Evolutionary conservation across 345 rosid genomes (phyloP), one percentile per base, ranked within the genome.

Genomic region (Syzygium aromaticum): DNA sequence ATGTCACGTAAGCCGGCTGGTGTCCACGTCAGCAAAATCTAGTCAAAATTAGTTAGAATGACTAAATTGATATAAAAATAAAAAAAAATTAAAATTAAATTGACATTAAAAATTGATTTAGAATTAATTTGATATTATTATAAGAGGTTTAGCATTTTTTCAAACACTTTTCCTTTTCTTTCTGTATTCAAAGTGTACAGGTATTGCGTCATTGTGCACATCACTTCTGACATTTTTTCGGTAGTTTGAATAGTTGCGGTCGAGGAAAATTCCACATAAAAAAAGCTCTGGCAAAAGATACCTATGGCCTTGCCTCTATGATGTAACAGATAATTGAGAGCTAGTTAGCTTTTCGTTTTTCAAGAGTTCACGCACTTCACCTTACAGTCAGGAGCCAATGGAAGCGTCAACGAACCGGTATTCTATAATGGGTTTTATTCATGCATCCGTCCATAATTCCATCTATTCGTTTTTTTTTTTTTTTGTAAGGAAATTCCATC

Each of bases 341-440:
- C 43, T 30, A 64, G 77, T 64, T 28, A 16, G 77, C 11, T 15
- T 64, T 30, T 3, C 43, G 1, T 64, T 64, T 28, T 30, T 30
- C 77, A 64, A 64, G 22, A 14, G 43, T 64, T 30, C 5, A 17
- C 77, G 22, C 38, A 8, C 22, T 3, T 64, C 11, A 17, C 43
- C 16, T 64, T 64, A 22, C 59, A 8, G 43, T 15, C 40, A 14
- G 19, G 77, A 28, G 19, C 80, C 40, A 28, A 84, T 84, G 85
- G 85, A 52, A 84, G 85, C 28, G 52, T 54, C 85, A 17, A 52
- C 85, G 17, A 52, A 84, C 59, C 28, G 85, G 85, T 84, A 84
- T 16, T 21, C 54, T 84, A 30, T 23, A 5, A 5, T 33, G 61
- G 59, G 13, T 52, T 84, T 54, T 84, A 28, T 46, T 33, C 54